These are phyloP conservation scores for Fusarium penzigii DNA, from an alignment of 2,329 filamentous ascomycete species.

Conservation along the genomic window DNA sequence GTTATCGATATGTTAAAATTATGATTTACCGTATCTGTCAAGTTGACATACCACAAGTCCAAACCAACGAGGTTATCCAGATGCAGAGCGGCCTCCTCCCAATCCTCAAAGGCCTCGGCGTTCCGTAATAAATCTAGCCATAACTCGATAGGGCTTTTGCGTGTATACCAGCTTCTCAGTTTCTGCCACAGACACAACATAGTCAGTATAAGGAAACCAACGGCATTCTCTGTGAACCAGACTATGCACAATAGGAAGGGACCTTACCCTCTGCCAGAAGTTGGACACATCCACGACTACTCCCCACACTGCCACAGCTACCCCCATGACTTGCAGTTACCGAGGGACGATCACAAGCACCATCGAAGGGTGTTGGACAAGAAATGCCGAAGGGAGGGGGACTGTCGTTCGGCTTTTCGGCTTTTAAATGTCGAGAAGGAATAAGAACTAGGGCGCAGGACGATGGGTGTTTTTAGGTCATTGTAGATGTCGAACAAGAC, in stretches of 20 bases:
- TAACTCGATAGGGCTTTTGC: slow-evolving; percentile 63
- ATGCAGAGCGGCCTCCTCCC: slow-evolving; percentile 80
- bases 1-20: slow-evolving; percentile 12
- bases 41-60: slow-evolving; percentile 66
- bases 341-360: slow-evolving; percentile 37
- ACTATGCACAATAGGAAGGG: background rate
- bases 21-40: slow-evolving; percentile 10
- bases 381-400: no score
- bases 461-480: slow-evolving; percentile 24
- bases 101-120: slow-evolving; percentile 77
- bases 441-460: slow-evolving; percentile 14
- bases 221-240: slow-evolving; percentile 1
- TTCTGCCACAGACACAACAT: slow-evolving; percentile 51
- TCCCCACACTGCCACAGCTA: slow-evolving; percentile 52
- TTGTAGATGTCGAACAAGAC: slow-evolving; percentile 13
- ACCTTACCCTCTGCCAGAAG: slow-evolving; percentile 64
- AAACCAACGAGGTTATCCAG: slow-evolving; percentile 81
- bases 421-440: slow-evolving; percentile 12
- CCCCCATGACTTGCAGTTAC: slow-evolving; percentile 42
- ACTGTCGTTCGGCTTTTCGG: no score
- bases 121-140: slow-evolving; percentile 66
- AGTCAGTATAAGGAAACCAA: slow-evolving; percentile 15
- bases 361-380: slow-evolving; percentile 20
- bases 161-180: slow-evolving; percentile 66
- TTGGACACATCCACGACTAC: slow-evolving; percentile 61